A percentile compares a stretch with the other conserved stretches of the same genome.
Conservation (phyloP, 495 filamentous ascomycete genomes). For the Podospora anserina region DNA sequence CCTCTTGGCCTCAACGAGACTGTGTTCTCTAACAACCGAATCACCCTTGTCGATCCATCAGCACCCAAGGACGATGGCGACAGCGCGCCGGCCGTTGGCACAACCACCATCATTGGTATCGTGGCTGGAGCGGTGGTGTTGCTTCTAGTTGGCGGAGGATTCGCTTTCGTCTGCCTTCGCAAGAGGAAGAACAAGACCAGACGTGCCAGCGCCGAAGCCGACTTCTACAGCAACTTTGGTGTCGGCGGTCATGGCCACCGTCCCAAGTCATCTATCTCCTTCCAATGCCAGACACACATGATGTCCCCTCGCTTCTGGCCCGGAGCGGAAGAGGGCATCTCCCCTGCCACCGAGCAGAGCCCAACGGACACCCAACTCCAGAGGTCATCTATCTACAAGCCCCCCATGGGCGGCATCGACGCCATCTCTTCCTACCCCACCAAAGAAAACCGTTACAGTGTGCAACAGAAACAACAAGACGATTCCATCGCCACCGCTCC, state of each 20-base stretch:
- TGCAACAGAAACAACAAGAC: not conserved
- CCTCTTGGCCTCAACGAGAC: constrained; percentile 46
- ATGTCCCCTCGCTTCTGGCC: constrained; percentile 42
- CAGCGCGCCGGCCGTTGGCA: constrained; percentile 21
- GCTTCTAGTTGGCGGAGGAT: constrained; percentile 31
- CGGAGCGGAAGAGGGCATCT: constrained; percentile 15
- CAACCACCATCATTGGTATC: constrained; percentile 41
- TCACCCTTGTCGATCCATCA: constrained; percentile 43
- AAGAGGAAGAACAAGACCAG: constrained; percentile 38
- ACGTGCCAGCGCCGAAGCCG: constrained; percentile 28
- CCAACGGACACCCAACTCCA: constrained; percentile 9
- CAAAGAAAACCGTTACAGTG: not conserved
- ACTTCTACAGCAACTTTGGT: constrained; percentile 18
- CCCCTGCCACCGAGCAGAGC: constrained; percentile 6
- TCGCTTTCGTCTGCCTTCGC: constrained; percentile 38
- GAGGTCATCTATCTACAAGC: constrained; percentile 26
- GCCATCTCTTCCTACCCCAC: constrained; percentile 14
- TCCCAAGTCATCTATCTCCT: constrained; percentile 43
- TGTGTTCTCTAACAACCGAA: constrained; percentile 41
- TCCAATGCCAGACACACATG: constrained; percentile 49
- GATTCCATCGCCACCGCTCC: constrained; percentile 2
- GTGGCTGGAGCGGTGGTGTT: constrained; percentile 34
- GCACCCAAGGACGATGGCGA: constrained; percentile 15
- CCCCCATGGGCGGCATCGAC: constrained; percentile 7
- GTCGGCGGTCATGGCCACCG: constrained; percentile 22